These are phyloP conservation scores for Sordariomycetes sp. DNA, from an alignment of 2,329 filamentous ascomycete genomes.

Conservation along the genomic window DNA sequence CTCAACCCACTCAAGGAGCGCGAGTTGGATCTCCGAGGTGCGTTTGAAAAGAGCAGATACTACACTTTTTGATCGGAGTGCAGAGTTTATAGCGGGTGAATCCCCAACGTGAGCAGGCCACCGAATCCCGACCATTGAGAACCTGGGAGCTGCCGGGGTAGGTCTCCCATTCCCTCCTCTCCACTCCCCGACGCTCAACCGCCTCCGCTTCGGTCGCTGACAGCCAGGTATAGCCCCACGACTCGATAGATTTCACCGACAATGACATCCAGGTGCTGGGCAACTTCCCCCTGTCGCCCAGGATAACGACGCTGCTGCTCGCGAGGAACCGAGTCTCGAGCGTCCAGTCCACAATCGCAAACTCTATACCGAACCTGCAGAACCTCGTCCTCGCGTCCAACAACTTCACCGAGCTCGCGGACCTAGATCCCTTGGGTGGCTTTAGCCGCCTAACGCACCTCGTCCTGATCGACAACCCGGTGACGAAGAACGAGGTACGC, in stretches of 20 bases:
- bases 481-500: slow-evolving; percentile 80
- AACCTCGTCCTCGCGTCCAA: slow-evolving; percentile 79
- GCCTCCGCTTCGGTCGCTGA: background rate
- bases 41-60: slow-evolving; percentile 93
- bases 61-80: slow-evolving; percentile 54
- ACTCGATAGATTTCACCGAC: slow-evolving; percentile 96
- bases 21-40: slow-evolving; percentile 98
- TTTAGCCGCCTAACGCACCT: slow-evolving; percentile 66
- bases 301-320: slow-evolving; percentile 75
- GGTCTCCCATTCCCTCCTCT: slow-evolving; percentile 20
- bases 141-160: slow-evolving; percentile 87
- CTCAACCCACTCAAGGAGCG: slow-evolving; percentile 98
- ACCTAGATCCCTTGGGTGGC: slow-evolving; percentile 65
- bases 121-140: slow-evolving; percentile 95
- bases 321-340: slow-evolving; percentile 76
- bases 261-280: slow-evolving; percentile 85
- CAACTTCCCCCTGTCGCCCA: slow-evolving; percentile 86
- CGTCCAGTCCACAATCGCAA: slow-evolving; percentile 64
- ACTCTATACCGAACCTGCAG: slow-evolving; percentile 67
- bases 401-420: slow-evolving; percentile 68
- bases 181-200: background rate
- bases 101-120: slow-evolving; percentile 59
- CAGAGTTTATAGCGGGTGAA: slow-evolving; percentile 69
- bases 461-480: slow-evolving; percentile 74
- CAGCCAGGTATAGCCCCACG: slow-evolving; percentile 56